These are phyloP conservation scores for Aspergillus uvarum DNA, from an alignment of 2,329 filamentous ascomycete genomes.

Conservation along the genomic window DNA sequence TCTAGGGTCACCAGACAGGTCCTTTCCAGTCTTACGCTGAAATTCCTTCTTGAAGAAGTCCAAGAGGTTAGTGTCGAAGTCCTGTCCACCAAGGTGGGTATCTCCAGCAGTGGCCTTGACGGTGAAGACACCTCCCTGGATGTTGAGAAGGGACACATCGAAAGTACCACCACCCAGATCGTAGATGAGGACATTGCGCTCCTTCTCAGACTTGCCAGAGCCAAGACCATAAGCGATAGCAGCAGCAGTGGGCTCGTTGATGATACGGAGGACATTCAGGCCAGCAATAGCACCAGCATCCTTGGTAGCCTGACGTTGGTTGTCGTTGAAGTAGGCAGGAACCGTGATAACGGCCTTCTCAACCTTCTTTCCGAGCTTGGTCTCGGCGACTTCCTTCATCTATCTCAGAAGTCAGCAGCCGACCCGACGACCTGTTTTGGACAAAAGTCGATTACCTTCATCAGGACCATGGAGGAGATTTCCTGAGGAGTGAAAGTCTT, in stretches of 20 bases:
- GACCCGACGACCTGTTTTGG: not conserved
- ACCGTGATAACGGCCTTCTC: conserved; percentile 99
- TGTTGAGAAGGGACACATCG: conserved; percentile 98
- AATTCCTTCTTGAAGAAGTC: conserved; percentile 98
- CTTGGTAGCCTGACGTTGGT: conserved; percentile 99
- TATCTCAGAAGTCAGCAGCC: conserved; percentile 40
- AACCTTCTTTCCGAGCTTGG: conserved; percentile 97
- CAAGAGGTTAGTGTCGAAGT: conserved; percentile 94
- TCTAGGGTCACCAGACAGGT: conserved; percentile 79
- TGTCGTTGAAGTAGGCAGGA: conserved; percentile 99
- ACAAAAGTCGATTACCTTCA: conserved; percentile 67
- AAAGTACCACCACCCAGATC: conserved; percentile 99
- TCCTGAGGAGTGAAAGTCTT: conserved; percentile 98
- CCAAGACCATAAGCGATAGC: conserved; percentile 98
- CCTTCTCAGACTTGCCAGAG: conserved; percentile 91
- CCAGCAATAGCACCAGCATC: conserved; percentile 97
- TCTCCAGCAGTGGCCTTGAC: conserved; percentile 98
- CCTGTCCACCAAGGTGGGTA: conserved; percentile 91
- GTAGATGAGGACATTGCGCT: conserved; percentile 99
- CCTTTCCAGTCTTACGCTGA: conserved; percentile 74
- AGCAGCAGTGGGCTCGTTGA: conserved; percentile 98
- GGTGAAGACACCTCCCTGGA: conserved; percentile 98
- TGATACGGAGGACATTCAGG: conserved; percentile 98
- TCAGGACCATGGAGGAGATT: conserved; percentile 97
- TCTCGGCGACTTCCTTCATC: conserved; percentile 99